Evolutionary conservation across 768 basidiomycete genomes (phyloP), one percentile per base, ranked within the genome.

Genomic region (Melanogaster broomeanus): DNA sequence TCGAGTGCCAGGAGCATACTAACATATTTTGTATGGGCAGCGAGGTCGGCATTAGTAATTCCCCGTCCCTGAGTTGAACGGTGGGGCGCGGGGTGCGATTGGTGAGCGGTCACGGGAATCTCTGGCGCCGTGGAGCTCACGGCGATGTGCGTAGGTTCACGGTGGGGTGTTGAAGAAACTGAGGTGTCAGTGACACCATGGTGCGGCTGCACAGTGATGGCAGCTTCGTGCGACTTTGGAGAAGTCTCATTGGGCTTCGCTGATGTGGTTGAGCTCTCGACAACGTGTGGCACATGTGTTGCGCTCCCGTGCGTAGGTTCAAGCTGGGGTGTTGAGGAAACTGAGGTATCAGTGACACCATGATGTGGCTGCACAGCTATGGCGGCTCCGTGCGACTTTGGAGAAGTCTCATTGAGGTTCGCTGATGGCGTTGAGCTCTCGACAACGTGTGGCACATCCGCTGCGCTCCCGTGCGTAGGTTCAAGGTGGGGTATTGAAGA

Each of bases 1-100:
- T 81, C 80, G 16, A 80, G 61, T 6, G 78, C 80, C 27, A 81
- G 71, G 33, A 82, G 68, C 78, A 81, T 81, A 51, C 78, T 77
- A 56, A 81, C 72, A 56, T 82, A 82, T 53, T 72, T 70, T 12
- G 80, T 77, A 41, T 74, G 51, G 11, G 48, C 24, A 31, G 42
- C 34, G n/a, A 38, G 35, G 15, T 45, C 21, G 44, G 16, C 6
- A 28, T 46, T 15, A 15, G 45, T 39, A 9, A 43, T 11, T 2
- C 44, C 34, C 8, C 19, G 44, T n/a, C 39, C 51, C 41, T 55
- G 54, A 6, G 45, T 46, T 4, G 25, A 30, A 27, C 30, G 35
- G 39, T 52, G 38, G 31, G 43, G 28, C 19, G 27, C 34, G 15
- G 35, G 28, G 27, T 30, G 35, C 15, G 31, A 31, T 13, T 5